These are phyloP conservation scores for Teunomyces panamensis DNA, from an alignment of 805 yeast genomes.

Conservation along the genomic window DNA sequence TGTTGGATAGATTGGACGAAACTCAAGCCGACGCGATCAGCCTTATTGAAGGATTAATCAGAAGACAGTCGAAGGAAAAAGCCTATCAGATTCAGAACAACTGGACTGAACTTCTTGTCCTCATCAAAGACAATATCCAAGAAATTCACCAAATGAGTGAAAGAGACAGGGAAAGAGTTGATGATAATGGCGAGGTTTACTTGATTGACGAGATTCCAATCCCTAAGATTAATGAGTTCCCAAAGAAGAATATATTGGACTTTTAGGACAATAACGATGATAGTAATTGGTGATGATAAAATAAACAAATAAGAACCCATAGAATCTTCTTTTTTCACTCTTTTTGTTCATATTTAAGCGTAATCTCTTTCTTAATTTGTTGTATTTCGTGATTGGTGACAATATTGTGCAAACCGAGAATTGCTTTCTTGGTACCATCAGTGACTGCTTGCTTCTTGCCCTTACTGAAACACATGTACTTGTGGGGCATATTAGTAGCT, in stretches of 20 bases:
- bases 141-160: constrained; percentile 84
- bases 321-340: neutral
- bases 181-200: constrained; percentile 84
- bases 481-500: constrained; percentile 29
- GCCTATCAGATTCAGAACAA: constrained; percentile 76
- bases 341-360: neutral
- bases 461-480: constrained; percentile 32
- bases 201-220: constrained; percentile 71
- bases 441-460: constrained; percentile 49
- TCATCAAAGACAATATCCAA: constrained; percentile 56
- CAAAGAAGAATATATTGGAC: constrained; percentile 55
- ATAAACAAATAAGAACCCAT: neutral
- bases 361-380: neutral
- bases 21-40: constrained; percentile 72
- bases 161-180: constrained; percentile 81
- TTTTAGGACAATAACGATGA: constrained; percentile 31
- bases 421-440: constrained; percentile 43
- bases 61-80: constrained; percentile 71
- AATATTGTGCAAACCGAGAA: constrained; percentile 31
- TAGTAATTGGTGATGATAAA: neutral
- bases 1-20: constrained; percentile 74
- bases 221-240: constrained; percentile 65
- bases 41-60: constrained; percentile 70
- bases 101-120: constrained; percentile 54
- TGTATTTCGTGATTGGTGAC: constrained; percentile 24